phyloP scores from a whole-genome alignment of 495 filamentous ascomycete species.

The Immersiella caudata region DNA sequence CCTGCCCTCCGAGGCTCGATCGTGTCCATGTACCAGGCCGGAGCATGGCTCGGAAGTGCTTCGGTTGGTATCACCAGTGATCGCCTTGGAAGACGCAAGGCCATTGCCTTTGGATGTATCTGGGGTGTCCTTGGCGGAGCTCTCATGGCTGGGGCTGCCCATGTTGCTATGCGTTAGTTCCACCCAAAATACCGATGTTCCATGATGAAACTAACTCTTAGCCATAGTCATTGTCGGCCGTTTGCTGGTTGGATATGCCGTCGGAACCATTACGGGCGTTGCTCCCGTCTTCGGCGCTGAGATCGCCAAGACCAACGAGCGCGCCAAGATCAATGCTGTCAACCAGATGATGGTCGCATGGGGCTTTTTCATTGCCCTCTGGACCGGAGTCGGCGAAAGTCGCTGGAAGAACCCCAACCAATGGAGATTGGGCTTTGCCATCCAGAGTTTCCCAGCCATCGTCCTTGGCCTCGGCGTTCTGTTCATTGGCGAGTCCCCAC shows the following conservation, averaged over 20 bases:
- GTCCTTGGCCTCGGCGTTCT: conserved; percentile 52
- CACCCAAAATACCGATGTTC: background rate
- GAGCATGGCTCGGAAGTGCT: conserved; percentile 56
- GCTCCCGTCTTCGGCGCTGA: conserved; percentile 50
- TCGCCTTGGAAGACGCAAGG: conserved; percentile 47
- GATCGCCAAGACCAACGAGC: conserved; percentile 49
- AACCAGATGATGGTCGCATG: conserved; percentile 54
- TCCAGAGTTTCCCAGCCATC: conserved; percentile 55
- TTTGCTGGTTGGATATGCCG: conserved; percentile 52
- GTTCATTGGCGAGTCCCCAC: conserved; percentile 58
- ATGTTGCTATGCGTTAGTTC: conserved; percentile 51
- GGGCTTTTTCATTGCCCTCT: conserved; percentile 51
- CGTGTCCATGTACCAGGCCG: conserved; percentile 54
- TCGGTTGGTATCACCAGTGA: conserved; percentile 52
- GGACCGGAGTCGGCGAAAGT: conserved; percentile 46
- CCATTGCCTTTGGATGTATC: conserved; percentile 52
- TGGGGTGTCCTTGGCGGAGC: conserved; percentile 52
- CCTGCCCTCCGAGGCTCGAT: conserved; percentile 51
- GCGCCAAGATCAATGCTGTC: conserved; percentile 53
- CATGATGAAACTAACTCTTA: background rate
- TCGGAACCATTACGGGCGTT: conserved; percentile 55
- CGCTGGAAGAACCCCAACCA: conserved; percentile 41
- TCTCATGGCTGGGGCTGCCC: conserved; percentile 53
- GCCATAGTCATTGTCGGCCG: conserved; percentile 52
- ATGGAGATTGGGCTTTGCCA: conserved; percentile 61